Evolutionary conservation across 306 rosid genomes (phyloP).

Genomic region (Fragaria vesca): DNA sequence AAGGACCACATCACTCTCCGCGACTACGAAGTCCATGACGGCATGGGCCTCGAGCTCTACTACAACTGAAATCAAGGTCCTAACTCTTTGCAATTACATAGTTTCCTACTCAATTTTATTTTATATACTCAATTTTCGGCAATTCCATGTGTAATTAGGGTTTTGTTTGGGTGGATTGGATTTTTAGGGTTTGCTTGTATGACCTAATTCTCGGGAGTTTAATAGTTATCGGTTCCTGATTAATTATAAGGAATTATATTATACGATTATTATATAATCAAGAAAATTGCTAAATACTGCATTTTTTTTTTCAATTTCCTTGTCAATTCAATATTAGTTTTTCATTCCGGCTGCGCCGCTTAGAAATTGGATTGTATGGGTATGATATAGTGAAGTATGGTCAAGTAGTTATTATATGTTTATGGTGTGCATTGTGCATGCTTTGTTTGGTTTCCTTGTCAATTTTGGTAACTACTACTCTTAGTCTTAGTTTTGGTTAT

Average conservation of each 20-base stretch:
- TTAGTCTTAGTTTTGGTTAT: neutral
- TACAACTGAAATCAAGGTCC: conserved; percentile 45
- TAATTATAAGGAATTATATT: neutral
- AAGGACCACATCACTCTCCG: conserved; percentile 86
- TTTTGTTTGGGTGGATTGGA: neutral
- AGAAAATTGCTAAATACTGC: neutral
- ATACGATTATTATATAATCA: neutral
- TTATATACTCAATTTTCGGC: neutral
- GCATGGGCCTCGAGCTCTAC: conserved; percentile 98
- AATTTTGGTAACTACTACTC: neutral
- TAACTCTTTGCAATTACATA: neutral
- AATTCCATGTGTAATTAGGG: neutral
- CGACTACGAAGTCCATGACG: conserved; percentile 90
- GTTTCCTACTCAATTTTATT: neutral
- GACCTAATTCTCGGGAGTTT: neutral
- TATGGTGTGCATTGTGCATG: neutral
- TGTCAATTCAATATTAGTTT: neutral
- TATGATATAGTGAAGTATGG: neutral
- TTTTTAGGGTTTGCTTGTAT: neutral
- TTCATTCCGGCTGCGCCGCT: neutral
- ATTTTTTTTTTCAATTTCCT: neutral
- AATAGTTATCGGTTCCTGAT: no score
- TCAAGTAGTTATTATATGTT: no score
- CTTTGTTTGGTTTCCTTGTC: neutral
- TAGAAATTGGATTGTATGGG: neutral